phyloP scores from a whole-genome alignment of 2,329 filamentous ascomycete genomes.

The Fusarium hainanense region DNA sequence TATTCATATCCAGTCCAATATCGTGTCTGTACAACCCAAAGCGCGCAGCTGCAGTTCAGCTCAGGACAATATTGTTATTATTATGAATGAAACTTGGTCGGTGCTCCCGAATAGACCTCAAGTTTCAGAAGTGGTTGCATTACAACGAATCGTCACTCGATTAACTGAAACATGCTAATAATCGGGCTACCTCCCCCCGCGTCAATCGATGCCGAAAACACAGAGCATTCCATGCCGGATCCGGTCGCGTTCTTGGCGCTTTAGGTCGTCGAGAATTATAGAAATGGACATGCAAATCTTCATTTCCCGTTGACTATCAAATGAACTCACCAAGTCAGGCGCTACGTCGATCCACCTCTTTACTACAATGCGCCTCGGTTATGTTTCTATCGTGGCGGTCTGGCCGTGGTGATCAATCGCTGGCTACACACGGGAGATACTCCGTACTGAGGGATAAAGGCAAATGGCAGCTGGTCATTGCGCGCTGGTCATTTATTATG shows the following conservation, averaged over 20 bases:
- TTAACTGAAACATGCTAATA: conserved; percentile 42
- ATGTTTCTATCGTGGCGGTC: not conserved
- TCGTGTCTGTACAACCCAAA: not conserved
- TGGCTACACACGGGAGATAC: not conserved
- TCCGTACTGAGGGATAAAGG: not conserved
- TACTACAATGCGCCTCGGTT: conserved; percentile 7
- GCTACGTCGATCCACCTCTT: not conserved
- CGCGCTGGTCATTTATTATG: conserved; percentile 2
- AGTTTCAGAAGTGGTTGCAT: conserved; percentile 43
- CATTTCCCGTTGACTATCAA: conserved; percentile 24
- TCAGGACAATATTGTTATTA: not conserved
- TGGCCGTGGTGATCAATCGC: not conserved
- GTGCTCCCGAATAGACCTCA: conserved; percentile 22
- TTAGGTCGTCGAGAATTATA: conserved; percentile 14
- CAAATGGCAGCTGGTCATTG: not conserved
- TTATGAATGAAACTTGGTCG: conserved; percentile 20
- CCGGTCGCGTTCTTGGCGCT: conserved; percentile 11
- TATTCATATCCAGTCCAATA: not conserved
- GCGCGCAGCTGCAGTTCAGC: not conserved
- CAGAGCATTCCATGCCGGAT: conserved; percentile 9
- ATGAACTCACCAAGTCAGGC: conserved; percentile 8
- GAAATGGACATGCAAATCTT: conserved; percentile 28
- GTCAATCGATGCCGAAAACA: conserved; percentile 38
- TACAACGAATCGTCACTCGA: conserved; percentile 30
- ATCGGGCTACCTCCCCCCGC: conserved; percentile 38